A percentile compares a stretch with the other conserved stretches of the same genome.
These are phyloP conservation scores for Comarum palustre DNA, from an alignment of 306 rosid species.

Conservation along the genomic window DNA sequence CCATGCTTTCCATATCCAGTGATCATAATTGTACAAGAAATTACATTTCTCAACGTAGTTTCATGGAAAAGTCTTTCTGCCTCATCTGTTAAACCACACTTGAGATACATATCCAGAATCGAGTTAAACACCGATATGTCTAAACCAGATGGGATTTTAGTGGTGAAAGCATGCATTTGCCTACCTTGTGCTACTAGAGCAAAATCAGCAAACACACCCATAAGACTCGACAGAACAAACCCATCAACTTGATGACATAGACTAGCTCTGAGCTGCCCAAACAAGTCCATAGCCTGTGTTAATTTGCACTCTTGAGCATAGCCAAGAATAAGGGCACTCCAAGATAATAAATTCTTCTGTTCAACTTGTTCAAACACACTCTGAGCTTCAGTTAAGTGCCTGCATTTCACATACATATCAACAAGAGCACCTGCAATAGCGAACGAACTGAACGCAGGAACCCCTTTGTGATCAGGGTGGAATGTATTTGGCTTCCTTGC, in stretches of 20 bases:
- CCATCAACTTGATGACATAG: conserved; percentile 40
- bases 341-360: conserved; percentile 45
- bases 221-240: conserved; percentile 53
- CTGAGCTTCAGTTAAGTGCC: conserved; percentile 41
- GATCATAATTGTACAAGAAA: conserved; percentile 71
- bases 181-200: conserved; percentile 57
- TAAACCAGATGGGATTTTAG: conserved; percentile 51
- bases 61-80: conserved; percentile 48
- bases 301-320: conserved; percentile 57
- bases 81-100: conserved; percentile 51
- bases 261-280: conserved; percentile 48
- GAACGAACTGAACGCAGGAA: conserved; percentile 36
- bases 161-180: conserved; percentile 59
- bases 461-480: conserved; percentile 44
- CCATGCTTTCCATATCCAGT: conserved; percentile 70
- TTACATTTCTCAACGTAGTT: conserved; percentile 37
- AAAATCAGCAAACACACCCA: conserved; percentile 60
- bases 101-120: conserved; percentile 62
- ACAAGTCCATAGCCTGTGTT: conserved; percentile 49
- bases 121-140: conserved; percentile 59
- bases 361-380: conserved; percentile 49
- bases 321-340: conserved; percentile 60
- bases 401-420: conserved; percentile 55
- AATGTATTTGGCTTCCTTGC: conserved; percentile 58
- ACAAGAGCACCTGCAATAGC: conserved; percentile 50